Base-by-base conservation (phyloP, 2,329 filamentous ascomycete genomes). In the Fusarium sulawesiense region DNA sequence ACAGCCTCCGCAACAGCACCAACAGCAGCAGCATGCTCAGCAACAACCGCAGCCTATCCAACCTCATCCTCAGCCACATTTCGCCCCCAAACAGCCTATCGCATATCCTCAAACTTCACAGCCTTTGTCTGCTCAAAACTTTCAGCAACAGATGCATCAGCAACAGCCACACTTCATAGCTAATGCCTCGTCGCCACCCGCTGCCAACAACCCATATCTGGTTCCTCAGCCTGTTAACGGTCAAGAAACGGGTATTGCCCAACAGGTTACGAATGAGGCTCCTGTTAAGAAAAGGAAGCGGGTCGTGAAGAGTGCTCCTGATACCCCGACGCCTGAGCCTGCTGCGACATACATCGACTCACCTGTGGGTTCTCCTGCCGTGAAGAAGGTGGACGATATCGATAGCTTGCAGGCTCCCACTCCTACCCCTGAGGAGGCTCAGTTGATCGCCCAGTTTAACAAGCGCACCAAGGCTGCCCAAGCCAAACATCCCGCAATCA, bases 271-370 rank as follows among this genome's bases (percentile, higher is more conserved):
- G 12, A 64, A 64, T 40, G 78, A 80, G 23, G 76, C 77, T 20
- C 68, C 74, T 20, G 73, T 73, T 16, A 83, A 81, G 72, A 83
- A 81, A 73, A 78, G 80, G 41, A 83, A 83, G 65, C 77, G 80
- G 6, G 64, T 60, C 7, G 45, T 45, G 3, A 83, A 78, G 68
- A 73, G 56, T 40, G 70, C 68, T 7, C 58, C 72, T 5, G 78
- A 80, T 34, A 68, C 68, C 2, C 68, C 71, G 7, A 71, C 70
- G 7, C 68, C 71, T 3, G 80, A 81, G 48, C 75, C 76, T 44
- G 59, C 67, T 12, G 50, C 56, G 11, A 44, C 62, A 12, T 51
- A 69, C 14, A 55, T 72, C 7, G 80, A 82, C 37, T 75, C 77
- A 1, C 69, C 78, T 2, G 65, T 70, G 21, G 79, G 80, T 7